Base-by-base conservation (phyloP, 495 filamentous ascomycete genomes). In the Penicillium maclennaniae region DNA sequence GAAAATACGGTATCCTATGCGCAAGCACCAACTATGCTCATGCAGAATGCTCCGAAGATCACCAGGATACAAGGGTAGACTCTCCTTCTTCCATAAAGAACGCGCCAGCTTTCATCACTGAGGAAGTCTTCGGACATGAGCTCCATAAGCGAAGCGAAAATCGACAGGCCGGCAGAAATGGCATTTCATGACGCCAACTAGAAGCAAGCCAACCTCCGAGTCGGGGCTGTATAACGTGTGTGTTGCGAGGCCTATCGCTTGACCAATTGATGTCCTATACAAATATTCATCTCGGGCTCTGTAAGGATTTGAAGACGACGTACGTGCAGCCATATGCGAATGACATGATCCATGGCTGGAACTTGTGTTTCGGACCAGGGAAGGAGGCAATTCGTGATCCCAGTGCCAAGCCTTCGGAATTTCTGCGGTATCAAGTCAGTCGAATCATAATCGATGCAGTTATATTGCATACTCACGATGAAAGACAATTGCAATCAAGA, bases 1-100 rank as follows among this genome's bases (percentile, higher is more conserved):
- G 37, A 28, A 20, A 17, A 4, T 4, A 16, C 25, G 16, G 31
- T 15, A 21, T n/a, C 14, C 62, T 58, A 92, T 20, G 89, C 89
- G 80, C 88, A 92, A 19, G 88, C 90, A 2, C 91, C 91, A 0
- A 95, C 89, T 20, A 88, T 65, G 40, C 88, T 84, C 91, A 95
- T 95, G 49, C 90, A 76, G 31, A 73, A 75, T 1, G 88, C 87
- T 0, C 91, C 91, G 0, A 73, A 76, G 17, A 88, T 74, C 4
- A 96, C 89, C 6, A 87, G 74, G 8, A 76, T 61, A 54, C 83
- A 92, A 7, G 90, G 90, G 47, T 85, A 72, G 23, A 88, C 63
- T 44, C 90, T 73, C 59, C 74, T 81, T 59, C 71, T 72, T 0
- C 91, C 91, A 17, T 76, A 82, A 44, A 95, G 66, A 17, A 68